Evolutionary conservation across 2,329 filamentous ascomycete genomes (phyloP), one percentile per base, ranked within the genome.

Genomic region (Sclerotinia spermophila): DNA sequence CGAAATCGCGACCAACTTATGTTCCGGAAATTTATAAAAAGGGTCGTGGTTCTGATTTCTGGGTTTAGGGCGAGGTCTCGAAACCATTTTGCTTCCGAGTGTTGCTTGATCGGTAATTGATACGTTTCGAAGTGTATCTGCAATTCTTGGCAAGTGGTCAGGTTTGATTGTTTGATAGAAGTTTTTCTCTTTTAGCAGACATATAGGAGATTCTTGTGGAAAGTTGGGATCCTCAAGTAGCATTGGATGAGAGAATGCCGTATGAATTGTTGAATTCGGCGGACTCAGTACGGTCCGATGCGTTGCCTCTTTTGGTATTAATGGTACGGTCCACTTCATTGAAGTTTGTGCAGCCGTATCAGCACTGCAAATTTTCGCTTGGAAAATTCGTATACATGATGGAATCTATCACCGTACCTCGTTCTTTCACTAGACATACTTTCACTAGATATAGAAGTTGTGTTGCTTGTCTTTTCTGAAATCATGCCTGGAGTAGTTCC

Each of bases 81-180:
- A n/a, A 1, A n/a, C 1, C 56, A 59, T 59, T n/a, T 6, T n/a
- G 21, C 21, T n/a, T 17, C n/a, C 8, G 11, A 1, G 24, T 38
- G 13, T 17, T 38, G 21, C 3, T 15, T 10, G 3, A n/a, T 38
- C 3, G 13, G 6, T 17, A 4, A 17, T 21, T 38, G 6, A 0
- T 6, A 2, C 38, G 13, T n/a, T 17, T 10, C 11, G 13, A n/a
- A 58, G 13, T 35, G 11, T 15, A n/a, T 38, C 5, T 24, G 5
- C 2, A 38, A 35, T 6, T 58, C 7, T 17, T 33, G 1, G 0
- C 15, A 15, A n/a, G 5, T 17, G 1, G 4, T 58, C 0, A 3
- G 8, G 2, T 0, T 4, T 11, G 35, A 2, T 38, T n/a, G 21
- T 5, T 15, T 7, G 2, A 1, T 38, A 3, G 4, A n/a, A n/a